Conservation (phyloP, 2,329 filamentous ascomycete species). For the Aspergillus sp. region DNA sequence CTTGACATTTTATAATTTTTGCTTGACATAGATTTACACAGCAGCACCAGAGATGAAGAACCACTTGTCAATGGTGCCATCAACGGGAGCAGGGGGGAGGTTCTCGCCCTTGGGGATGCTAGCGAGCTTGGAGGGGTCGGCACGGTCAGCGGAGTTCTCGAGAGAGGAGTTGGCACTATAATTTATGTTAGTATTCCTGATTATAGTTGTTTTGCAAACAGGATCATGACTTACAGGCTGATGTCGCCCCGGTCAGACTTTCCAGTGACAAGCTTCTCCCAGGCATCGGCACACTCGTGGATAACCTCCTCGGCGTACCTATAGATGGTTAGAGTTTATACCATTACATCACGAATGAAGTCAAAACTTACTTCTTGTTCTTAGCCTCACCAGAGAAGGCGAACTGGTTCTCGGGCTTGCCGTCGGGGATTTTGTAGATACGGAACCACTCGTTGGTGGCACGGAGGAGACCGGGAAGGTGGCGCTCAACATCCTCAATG, state of each 20-base stretch:
- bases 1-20: constrained; percentile 32
- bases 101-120: constrained; percentile 79
- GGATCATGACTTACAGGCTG: constrained; percentile 64
- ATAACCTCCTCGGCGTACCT: constrained; percentile 94
- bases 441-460: constrained; percentile 99
- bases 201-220: not conserved
- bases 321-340: constrained; percentile 16
- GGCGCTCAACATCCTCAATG: constrained; percentile 97
- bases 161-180: constrained; percentile 77
- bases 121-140: constrained; percentile 68
- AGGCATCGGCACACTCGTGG: constrained; percentile 92
- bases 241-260: constrained; percentile 77
- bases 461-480: constrained; percentile 92
- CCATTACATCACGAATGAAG: not conserved
- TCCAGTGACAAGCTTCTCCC: constrained; percentile 93
- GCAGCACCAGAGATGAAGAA: constrained; percentile 99
- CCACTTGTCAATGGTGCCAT: constrained; percentile 99
- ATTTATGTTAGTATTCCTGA: constrained; percentile 11
- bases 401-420: constrained; percentile 99
- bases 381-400: constrained; percentile 99
- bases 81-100: constrained; percentile 81
- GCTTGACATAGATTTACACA: constrained; percentile 53
- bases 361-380: constrained; percentile 78
- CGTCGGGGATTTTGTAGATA: constrained; percentile 99
- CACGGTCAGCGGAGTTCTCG: constrained; percentile 67